Evolutionary conservation across 805 yeast species (phyloP).

Genomic region (Aciculoconidium aculeatum): DNA sequence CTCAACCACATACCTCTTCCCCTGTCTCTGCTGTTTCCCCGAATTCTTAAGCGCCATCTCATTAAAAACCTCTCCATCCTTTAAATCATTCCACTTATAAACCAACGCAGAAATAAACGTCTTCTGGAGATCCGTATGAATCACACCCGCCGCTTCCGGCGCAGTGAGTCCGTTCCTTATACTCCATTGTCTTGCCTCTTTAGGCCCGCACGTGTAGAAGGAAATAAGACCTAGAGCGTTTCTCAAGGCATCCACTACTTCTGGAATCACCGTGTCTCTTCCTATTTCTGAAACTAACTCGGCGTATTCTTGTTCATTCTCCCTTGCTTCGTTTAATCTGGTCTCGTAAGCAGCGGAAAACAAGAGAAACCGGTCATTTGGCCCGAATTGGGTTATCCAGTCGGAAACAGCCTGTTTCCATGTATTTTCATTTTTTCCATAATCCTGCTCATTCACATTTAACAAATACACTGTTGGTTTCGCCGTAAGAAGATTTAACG

Average conservation of each 20-base stretch:
- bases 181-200: slow-evolving; percentile 88
- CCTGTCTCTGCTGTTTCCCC: slow-evolving; percentile 60
- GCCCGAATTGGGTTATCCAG: slow-evolving; percentile 67
- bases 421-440: slow-evolving; percentile 45
- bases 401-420: slow-evolving; percentile 44
- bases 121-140: slow-evolving; percentile 78
- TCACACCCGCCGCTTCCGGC: slow-evolving; percentile 86
- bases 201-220: slow-evolving; percentile 81
- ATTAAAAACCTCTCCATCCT: slow-evolving; percentile 40
- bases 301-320: slow-evolving; percentile 5
- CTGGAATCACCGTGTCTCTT: slow-evolving; percentile 50
- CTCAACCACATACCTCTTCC: slow-evolving; percentile 72
- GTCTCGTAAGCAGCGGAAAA: slow-evolving; percentile 48
- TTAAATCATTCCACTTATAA: slow-evolving; percentile 57
- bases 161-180: slow-evolving; percentile 70
- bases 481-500: slow-evolving; percentile 72
- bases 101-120: slow-evolving; percentile 79
- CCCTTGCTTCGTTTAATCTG: slow-evolving; percentile 23
- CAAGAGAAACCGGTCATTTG: slow-evolving; percentile 41
- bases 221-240: slow-evolving; percentile 65
- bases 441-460: slow-evolving; percentile 71
- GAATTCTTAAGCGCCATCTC: slow-evolving; percentile 45
- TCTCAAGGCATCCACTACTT: slow-evolving; percentile 62
- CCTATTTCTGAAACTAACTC: slow-evolving; percentile 12
- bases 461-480: slow-evolving; percentile 80